phyloP scores from a whole-genome alignment of 2,329 filamentous ascomycete genomes.

The Ophiocordyceps polyrhachis-furcata region DNA sequence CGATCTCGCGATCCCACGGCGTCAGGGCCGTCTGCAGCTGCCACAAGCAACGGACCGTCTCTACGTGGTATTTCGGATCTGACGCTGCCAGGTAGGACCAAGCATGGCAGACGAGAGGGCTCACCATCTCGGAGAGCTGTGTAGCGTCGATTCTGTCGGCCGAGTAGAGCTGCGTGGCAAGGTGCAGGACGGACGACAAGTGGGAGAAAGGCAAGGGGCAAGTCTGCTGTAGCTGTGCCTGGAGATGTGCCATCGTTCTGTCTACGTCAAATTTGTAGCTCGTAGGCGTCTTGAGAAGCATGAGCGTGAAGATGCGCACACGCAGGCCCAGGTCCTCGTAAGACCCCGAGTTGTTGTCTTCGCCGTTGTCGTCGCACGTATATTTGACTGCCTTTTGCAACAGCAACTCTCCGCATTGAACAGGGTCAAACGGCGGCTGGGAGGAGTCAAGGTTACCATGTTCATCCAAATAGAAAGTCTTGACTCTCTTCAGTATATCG shows the following conservation, averaged over 20 bases:
- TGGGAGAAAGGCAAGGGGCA: constrained; percentile 27
- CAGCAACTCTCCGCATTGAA: constrained; percentile 40
- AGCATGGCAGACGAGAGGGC: constrained; percentile 48
- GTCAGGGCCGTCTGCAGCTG: constrained; percentile 59
- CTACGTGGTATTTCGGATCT: constrained; percentile 84
- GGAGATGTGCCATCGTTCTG: constrained; percentile 30
- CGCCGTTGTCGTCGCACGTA: constrained; percentile 26
- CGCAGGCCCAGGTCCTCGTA: constrained; percentile 34
- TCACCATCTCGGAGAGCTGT: constrained; percentile 44
- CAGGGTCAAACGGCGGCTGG: constrained; percentile 37
- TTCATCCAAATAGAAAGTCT: constrained; percentile 48
- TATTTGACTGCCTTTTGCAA: constrained; percentile 39
- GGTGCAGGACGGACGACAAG: constrained; percentile 39
- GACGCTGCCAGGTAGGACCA: constrained; percentile 72
- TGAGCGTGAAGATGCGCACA: constrained; percentile 38
- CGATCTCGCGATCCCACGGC: constrained; percentile 50
- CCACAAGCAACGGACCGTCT: constrained; percentile 75
- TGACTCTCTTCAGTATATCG: constrained; percentile 42
- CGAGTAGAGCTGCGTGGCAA: constrained; percentile 36
- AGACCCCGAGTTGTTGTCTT: constrained; percentile 22
- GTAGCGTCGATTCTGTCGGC: constrained; percentile 29
- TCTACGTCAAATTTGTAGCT: constrained; percentile 24
- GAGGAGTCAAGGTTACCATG: constrained; percentile 50
- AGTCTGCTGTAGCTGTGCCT: constrained; percentile 22
- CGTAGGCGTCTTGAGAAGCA: constrained; percentile 33